Evolutionary conservation across 2,329 filamentous ascomycete genomes (phyloP).

Genomic region (Endothia cerciana): DNA sequence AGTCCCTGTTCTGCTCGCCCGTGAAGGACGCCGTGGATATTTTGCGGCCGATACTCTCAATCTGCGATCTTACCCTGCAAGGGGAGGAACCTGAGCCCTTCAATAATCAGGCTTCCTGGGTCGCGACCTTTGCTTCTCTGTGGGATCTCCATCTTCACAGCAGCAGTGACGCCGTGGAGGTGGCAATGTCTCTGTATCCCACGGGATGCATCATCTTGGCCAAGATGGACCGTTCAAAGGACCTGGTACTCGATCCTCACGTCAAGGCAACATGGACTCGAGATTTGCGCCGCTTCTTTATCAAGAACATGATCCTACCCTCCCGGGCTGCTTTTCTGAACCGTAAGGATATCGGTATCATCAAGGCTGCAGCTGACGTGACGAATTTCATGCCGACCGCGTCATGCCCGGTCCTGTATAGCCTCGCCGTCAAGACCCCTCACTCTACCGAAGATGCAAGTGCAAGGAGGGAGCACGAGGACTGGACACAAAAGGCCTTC

Average conservation of each 20-base stretch:
- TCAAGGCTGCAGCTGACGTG: slow-evolving; percentile 47
- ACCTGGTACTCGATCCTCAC: slow-evolving; percentile 32
- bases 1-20: slow-evolving; percentile 57
- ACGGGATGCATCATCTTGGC: slow-evolving; percentile 45
- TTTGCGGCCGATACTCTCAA: slow-evolving; percentile 48
- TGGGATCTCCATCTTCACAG: slow-evolving; percentile 61
- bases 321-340: slow-evolving; percentile 52
- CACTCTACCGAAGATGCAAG: slow-evolving; percentile 42
- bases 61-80: slow-evolving; percentile 48
- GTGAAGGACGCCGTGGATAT: slow-evolving; percentile 52
- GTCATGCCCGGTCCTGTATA: slow-evolving; percentile 51
- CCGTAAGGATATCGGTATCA: slow-evolving; percentile 45
- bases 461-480: slow-evolving; percentile 43
- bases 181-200: slow-evolving; percentile 52
- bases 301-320: slow-evolving; percentile 55
- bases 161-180: slow-evolving; percentile 50
- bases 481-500: slow-evolving; percentile 46
- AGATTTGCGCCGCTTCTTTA: slow-evolving; percentile 54
- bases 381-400: slow-evolving; percentile 41
- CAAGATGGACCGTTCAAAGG: slow-evolving; percentile 40
- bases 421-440: slow-evolving; percentile 42
- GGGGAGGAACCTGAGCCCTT: slow-evolving; percentile 38
- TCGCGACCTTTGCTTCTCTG: slow-evolving; percentile 48
- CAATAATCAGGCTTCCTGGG: slow-evolving; percentile 50
- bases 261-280: slow-evolving; percentile 47